A percentile compares a stretch with the other conserved stretches of the same genome.
These are phyloP conservation scores for Xanthoconium purpureum DNA, from an alignment of 768 basidiomycete genomes.

Conservation along the genomic window DNA sequence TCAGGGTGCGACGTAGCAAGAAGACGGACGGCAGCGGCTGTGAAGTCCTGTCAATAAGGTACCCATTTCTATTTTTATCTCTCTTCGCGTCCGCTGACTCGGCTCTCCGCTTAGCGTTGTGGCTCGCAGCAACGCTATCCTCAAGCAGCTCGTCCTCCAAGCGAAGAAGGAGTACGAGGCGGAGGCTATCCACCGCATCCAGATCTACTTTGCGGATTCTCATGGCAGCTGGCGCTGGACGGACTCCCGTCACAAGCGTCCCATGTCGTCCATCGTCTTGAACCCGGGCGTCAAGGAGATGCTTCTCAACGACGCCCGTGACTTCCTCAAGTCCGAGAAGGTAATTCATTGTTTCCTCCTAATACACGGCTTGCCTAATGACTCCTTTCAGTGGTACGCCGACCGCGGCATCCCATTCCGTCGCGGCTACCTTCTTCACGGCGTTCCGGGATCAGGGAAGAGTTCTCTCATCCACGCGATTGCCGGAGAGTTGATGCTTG, in stretches of 20 bases:
- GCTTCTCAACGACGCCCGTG: constrained; percentile 75
- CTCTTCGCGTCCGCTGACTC: constrained; percentile 12
- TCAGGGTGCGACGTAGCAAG: constrained; percentile 67
- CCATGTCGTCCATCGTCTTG: constrained; percentile 83
- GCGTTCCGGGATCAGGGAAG: constrained; percentile 85
- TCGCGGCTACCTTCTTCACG: constrained; percentile 80
- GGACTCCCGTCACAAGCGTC: constrained; percentile 82
- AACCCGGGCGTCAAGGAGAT: constrained; percentile 90
- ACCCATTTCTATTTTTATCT: constrained; percentile 19
- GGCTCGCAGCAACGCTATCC: constrained; percentile 76
- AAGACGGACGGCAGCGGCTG: constrained; percentile 67
- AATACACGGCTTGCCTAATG: neutral
- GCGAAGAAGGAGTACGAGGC: constrained; percentile 90
- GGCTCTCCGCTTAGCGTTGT: constrained; percentile 54
- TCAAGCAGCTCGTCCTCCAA: constrained; percentile 85
- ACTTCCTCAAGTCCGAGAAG: constrained; percentile 83
- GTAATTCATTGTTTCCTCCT: constrained; percentile 28
- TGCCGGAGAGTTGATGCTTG: constrained; percentile 84
- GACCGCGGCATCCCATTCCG: constrained; percentile 91
- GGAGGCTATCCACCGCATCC: constrained; percentile 81
- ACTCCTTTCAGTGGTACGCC: constrained; percentile 71
- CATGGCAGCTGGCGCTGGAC: constrained; percentile 89
- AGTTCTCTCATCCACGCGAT: constrained; percentile 83
- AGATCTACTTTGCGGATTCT: constrained; percentile 87
- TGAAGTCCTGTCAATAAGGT: constrained; percentile 78